phyloP scores from a whole-genome alignment of 805 yeast genomes.

The Cyberlindnera euphorbiiphila region DNA sequence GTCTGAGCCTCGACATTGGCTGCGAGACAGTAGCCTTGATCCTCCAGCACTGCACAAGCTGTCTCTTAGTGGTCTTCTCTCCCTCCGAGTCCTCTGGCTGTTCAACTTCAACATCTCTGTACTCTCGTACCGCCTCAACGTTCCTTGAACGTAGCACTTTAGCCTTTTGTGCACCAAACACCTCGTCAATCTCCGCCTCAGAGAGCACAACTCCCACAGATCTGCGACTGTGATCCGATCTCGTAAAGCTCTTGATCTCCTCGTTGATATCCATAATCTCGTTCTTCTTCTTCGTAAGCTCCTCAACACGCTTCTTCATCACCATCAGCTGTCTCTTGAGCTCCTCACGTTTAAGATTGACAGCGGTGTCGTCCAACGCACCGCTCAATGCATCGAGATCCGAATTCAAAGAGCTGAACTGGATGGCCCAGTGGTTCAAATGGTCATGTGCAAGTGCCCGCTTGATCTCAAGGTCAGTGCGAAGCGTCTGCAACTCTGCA shows the following conservation, averaged over 20 bases:
- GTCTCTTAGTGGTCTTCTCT: neutral
- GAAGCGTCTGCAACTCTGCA: conserved; percentile 7
- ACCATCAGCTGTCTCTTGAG: conserved; percentile 11
- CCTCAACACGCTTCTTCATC: conserved; percentile 16
- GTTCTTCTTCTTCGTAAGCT: conserved; percentile 13
- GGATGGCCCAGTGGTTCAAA: conserved; percentile 14
- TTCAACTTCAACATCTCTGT: neutral
- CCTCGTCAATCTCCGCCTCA: conserved; percentile 15
- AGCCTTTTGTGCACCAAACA: conserved; percentile 15
- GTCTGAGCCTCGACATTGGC: neutral
- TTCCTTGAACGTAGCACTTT: conserved; percentile 3
- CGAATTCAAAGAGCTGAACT: conserved; percentile 2
- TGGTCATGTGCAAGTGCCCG: conserved; percentile 9
- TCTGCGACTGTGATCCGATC: neutral
- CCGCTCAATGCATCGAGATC: conserved; percentile 7
- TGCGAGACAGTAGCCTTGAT: conserved; percentile 3
- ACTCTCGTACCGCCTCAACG: conserved; percentile 3
- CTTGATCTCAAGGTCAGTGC: conserved; percentile 9
- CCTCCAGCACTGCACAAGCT: neutral
- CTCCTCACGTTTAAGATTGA: conserved; percentile 9
- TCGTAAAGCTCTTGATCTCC: conserved; percentile 10
- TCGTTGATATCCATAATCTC: conserved; percentile 20
- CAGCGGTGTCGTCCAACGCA: conserved; percentile 6
- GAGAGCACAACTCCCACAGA: conserved; percentile 3
- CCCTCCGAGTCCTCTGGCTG: no score